Evolutionary conservation across 1,139 yeast species (phyloP), one percentile per base, ranked within the genome.

Genomic region (Martiniozyma asiatica): DNA sequence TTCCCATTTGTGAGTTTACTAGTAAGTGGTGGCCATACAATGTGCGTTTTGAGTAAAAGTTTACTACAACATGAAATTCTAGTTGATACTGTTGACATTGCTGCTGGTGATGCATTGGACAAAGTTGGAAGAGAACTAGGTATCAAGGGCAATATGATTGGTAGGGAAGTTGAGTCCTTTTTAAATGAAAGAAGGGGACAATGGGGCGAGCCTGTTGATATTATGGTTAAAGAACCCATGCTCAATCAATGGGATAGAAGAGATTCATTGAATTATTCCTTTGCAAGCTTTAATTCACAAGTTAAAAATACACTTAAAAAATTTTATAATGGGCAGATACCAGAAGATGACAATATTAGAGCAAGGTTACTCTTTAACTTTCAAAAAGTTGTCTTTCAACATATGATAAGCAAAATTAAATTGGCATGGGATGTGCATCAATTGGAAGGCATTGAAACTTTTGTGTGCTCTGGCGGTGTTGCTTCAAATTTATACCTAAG

Each of bases 11-110:
- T 84, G 15, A 80, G 92, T 44, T 55, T 89, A 17, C 58, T 89
- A 21, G 89, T 79, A 12, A 77, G 93, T 45, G 99, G 99, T 0
- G 99, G 99, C 1, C 98, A 89, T 47, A 85, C 98, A 0, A 73
- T 85, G 74, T 59, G 87, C 20, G 94, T 89, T 1, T 58, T 71
- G 6, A 78, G 87, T 41, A 58, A 55, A 23, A 58, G 77, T 9
- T 44, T 82, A 2, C 42, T 63, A 0, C 64, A 76, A 3, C 98
- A 89, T 54, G 73, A 71, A 36, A 68, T 89, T 2, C 47, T 92
- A 5, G 72, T 79, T 8, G 68, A 85, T 44, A 80, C 94, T 0
- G 57, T 72, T 18, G 98, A 89, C 48, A 81, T 85, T 17, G 96
- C 98, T 0, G 79, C 80, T 5, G 99, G 98, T 0, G 96, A 89